Percentiles rank a stretch among this genome's conserved stretches.
Conservation (phyloP, 495 filamentous ascomycete genomes). For the Podospora anserina region DNA sequence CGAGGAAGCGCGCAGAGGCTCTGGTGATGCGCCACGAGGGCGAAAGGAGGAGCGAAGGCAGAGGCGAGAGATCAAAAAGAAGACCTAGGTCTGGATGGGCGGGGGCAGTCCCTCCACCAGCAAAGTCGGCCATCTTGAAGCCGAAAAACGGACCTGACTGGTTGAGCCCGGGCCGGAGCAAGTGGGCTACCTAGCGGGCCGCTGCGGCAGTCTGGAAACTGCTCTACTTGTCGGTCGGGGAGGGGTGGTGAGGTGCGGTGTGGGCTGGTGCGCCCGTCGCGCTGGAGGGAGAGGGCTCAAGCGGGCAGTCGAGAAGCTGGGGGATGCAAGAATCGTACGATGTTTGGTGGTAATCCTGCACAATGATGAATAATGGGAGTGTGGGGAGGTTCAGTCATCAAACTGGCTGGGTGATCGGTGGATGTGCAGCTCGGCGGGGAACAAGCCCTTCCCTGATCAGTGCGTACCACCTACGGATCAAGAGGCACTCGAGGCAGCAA, state of each 20-base stretch:
- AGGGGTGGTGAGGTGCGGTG: neutral
- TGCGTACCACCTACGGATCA: neutral
- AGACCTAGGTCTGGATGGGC: slow-evolving; percentile 17
- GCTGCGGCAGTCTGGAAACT: slow-evolving; percentile 7
- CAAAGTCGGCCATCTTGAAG: neutral
- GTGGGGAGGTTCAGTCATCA: too few species aligned
- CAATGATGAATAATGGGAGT: too few species aligned
- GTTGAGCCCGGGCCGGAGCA: neutral
- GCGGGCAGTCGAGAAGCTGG: neutral
- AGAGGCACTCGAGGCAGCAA: too few species aligned
- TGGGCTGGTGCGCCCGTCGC: neutral
- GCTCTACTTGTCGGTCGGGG: neutral
- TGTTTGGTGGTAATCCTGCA: neutral
- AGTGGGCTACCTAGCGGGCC: neutral
- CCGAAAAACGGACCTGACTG: neutral
- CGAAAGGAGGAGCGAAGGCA: slow-evolving; percentile 51
- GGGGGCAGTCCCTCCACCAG: neutral
- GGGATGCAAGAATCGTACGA: slow-evolving; percentile 3
- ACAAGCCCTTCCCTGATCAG: neutral
- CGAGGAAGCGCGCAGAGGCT: slow-evolving; percentile 50
- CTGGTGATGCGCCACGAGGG: slow-evolving; percentile 44
- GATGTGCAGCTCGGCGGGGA: neutral
- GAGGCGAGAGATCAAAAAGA: slow-evolving; percentile 49
- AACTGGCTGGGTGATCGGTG: too few species aligned
- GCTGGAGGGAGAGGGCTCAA: neutral